Conservation (phyloP, 768 basidiomycete genomes). For the Naganishia vishniacii region DNA sequence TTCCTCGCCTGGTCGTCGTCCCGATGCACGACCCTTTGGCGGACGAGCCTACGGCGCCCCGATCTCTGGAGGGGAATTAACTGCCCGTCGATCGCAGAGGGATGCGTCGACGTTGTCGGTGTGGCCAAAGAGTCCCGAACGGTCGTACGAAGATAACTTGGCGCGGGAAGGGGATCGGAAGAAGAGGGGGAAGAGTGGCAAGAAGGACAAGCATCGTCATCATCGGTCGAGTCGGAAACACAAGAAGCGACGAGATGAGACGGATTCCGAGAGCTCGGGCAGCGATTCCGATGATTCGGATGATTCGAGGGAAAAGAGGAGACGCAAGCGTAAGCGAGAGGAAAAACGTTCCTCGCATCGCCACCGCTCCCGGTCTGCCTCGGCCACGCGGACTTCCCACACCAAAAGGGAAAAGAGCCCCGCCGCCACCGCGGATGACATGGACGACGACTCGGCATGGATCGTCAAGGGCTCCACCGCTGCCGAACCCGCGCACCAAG, state of each 20-base stretch:
- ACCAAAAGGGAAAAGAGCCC: no score
- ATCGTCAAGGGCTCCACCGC: constrained; percentile 37
- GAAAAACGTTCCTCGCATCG: neutral
- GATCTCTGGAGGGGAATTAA: neutral
- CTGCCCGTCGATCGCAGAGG: constrained; percentile 37
- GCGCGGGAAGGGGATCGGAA: constrained; percentile 47
- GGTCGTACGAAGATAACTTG: constrained; percentile 43
- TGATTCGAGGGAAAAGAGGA: constrained; percentile 31
- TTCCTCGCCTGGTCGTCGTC: no score
- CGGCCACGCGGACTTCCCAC: no score
- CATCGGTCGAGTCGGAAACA: constrained; percentile 40
- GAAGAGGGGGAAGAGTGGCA: constrained; percentile 47
- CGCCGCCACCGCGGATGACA: neutral
- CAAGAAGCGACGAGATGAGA: constrained; percentile 33
- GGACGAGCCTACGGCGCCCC: constrained; percentile 1
- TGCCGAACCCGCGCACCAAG: neutral
- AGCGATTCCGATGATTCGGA: neutral
- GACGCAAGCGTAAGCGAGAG: constrained; percentile 29
- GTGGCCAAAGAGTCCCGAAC: constrained; percentile 46
- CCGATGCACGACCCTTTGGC: neutral
- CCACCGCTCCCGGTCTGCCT: no score
- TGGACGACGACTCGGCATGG: constrained; percentile 45
- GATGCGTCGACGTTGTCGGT: constrained; percentile 41
- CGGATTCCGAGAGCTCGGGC: constrained; percentile 13
- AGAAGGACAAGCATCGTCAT: constrained; percentile 43